phyloP scores from a whole-genome alignment of 345 rosid genomes.

The Limnanthes douglasii region DNA sequence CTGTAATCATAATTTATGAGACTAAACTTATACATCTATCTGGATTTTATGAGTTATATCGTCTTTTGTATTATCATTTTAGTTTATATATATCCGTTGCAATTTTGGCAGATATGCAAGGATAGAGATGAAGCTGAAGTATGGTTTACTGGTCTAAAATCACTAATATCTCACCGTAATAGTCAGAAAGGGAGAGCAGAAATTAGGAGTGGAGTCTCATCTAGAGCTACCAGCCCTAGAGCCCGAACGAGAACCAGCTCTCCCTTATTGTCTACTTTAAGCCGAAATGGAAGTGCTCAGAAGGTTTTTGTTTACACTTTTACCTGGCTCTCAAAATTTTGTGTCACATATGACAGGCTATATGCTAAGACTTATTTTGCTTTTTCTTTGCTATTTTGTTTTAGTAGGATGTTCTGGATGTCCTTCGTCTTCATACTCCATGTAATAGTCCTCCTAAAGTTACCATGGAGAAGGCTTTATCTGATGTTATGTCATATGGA shows the following conservation, averaged over 20 bases:
- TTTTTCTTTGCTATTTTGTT: too few relatives aligned
- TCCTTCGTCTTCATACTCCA: conserved; percentile 39
- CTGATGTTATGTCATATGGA: conserved; percentile 43
- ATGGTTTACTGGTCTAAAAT: conserved; percentile 72
- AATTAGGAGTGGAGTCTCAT: conserved; percentile 53
- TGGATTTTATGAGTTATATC: neutral
- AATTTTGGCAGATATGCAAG: conserved; percentile 40
- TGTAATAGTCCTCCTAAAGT: conserved; percentile 47
- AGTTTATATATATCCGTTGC: neutral
- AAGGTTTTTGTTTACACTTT: conserved; percentile 46
- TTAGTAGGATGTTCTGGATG: conserved; percentile 36
- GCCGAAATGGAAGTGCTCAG: conserved; percentile 47
- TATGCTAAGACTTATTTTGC: too few relatives aligned
- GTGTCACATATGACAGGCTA: too few relatives aligned
- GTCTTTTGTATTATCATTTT: neutral
- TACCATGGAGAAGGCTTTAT: conserved; percentile 42
- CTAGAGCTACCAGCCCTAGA: conserved; percentile 67
- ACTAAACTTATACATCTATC: neutral
- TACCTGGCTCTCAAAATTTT: too few relatives aligned
- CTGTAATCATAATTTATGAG: neutral
- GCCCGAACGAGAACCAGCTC: conserved; percentile 51
- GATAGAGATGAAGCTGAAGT: conserved; percentile 85
- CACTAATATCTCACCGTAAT: conserved; percentile 43
- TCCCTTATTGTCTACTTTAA: conserved; percentile 57
- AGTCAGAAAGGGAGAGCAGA: conserved; percentile 39